Evolutionary conservation across 305 asterid species (phyloP).

Genomic region (Fraxinus xanthoxyloides): DNA sequence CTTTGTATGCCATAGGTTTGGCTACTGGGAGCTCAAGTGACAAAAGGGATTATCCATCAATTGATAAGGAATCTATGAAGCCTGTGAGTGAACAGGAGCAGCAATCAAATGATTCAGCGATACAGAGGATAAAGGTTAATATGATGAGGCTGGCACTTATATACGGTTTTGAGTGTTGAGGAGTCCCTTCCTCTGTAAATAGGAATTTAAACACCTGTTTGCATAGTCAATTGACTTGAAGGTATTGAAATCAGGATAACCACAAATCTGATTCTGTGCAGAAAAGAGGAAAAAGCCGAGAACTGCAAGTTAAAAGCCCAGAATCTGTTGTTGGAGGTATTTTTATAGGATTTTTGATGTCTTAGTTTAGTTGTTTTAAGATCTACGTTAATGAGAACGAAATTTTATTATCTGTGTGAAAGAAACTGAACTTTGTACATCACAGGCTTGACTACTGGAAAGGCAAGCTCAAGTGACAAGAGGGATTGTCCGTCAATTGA

Average conservation of each 20-base stretch:
- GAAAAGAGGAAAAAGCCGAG: conserved; percentile 23
- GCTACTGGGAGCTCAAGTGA: conserved; percentile 42
- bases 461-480: conserved; percentile 29
- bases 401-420: background rate
- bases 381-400: background rate
- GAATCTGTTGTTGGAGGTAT: conserved; percentile 36
- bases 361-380: background rate
- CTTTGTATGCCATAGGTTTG: conserved; percentile 52
- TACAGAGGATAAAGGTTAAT: conserved; percentile 36
- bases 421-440: conserved; percentile 35
- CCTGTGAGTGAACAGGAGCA: conserved; percentile 33
- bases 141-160: conserved; percentile 15
- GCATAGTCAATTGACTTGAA: background rate
- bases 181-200: background rate
- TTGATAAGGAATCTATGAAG: conserved; percentile 28
- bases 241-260: background rate
- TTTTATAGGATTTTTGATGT: background rate
- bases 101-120: conserved; percentile 25
- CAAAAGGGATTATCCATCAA: conserved; percentile 21
- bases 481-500: conserved; percentile 20
- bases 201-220: background rate
- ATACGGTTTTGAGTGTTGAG: conserved; percentile 7
- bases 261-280: conserved; percentile 25
- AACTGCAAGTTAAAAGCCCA: conserved; percentile 21
- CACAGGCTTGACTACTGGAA: conserved; percentile 53